Percentiles rank a stretch among this genome's conserved stretches.
These are phyloP conservation scores for Austroboletus olivaceoglutinosus DNA, from an alignment of 1,284 basidiomycete genomes.

Conservation along the genomic window DNA sequence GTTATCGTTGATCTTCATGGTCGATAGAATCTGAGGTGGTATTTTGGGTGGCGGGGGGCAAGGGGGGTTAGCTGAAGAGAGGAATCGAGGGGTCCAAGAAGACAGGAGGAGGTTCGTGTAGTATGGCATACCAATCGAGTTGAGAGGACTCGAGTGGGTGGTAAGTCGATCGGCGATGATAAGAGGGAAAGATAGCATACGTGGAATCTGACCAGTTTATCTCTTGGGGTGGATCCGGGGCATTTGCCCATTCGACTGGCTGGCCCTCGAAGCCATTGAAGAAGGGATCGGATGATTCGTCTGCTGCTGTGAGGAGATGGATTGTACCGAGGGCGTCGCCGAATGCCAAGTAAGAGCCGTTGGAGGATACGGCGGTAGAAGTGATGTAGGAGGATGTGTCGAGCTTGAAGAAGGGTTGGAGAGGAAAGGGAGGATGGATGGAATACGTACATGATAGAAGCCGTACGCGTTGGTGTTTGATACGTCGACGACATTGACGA, in stretches of 20 bases:
- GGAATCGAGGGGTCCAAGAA: constrained; percentile 64
- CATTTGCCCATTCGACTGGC: constrained; percentile 83
- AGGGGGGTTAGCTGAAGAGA: constrained; percentile 41
- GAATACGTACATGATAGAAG: constrained; percentile 66
- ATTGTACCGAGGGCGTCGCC: constrained; percentile 87
- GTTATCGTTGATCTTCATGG: constrained; percentile 86
- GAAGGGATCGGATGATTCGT: constrained; percentile 60
- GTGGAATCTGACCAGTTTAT: constrained; percentile 83
- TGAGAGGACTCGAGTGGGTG: constrained; percentile 66
- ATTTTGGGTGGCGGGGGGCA: constrained; percentile 74
- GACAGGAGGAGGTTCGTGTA: constrained; percentile 81
- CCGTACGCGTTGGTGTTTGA: constrained; percentile 65
- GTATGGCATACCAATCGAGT: constrained; percentile 86
- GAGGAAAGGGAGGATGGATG: background rate
- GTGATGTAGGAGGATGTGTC: constrained; percentile 75
- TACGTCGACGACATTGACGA: constrained; percentile 89
- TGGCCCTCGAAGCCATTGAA: constrained; percentile 89
- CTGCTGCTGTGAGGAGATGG: constrained; percentile 77
- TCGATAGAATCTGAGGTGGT: constrained; percentile 71
- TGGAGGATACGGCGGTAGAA: constrained; percentile 80
- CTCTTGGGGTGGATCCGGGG: constrained; percentile 63
- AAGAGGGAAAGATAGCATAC: constrained; percentile 41
- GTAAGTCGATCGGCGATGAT: background rate
- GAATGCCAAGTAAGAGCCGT: constrained; percentile 89
- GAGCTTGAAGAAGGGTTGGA: constrained; percentile 43